Conservation (phyloP, 305 asterid genomes). For the Ilex paraguariensis region DNA sequence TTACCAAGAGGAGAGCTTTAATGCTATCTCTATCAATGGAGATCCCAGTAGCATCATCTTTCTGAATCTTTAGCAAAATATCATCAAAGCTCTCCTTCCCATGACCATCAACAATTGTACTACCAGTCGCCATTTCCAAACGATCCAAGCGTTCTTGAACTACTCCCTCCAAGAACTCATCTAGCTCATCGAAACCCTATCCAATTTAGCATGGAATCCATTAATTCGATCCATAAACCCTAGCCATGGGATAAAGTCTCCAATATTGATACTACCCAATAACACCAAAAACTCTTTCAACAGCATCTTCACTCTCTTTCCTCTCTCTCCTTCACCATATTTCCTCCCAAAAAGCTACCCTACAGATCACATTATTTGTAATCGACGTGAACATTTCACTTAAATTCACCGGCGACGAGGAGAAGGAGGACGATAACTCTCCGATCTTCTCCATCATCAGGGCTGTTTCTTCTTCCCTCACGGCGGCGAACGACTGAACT, state of each 20-base stretch:
- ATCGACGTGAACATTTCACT: constrained; percentile 27
- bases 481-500: constrained; percentile 37
- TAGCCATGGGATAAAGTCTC: constrained; percentile 34
- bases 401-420: constrained; percentile 21
- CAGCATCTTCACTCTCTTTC: constrained; percentile 24
- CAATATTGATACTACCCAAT: constrained; percentile 21
- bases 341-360: constrained; percentile 48
- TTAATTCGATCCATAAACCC: constrained; percentile 12
- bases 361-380: constrained; percentile 30
- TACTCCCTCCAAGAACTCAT: constrained; percentile 16
- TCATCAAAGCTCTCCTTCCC: constrained; percentile 34
- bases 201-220: constrained; percentile 17
- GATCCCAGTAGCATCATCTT: constrained; percentile 22
- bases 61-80: constrained; percentile 38
- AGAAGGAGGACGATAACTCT: neutral
- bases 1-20: constrained; percentile 52
- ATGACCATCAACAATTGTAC: neutral
- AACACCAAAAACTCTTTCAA: constrained; percentile 25
- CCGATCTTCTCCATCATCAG: constrained; percentile 18
- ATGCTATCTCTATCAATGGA: constrained; percentile 34
- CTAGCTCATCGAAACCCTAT: constrained; percentile 9
- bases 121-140: constrained; percentile 1
- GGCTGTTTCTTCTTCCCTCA: constrained; percentile 39
- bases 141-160: constrained; percentile 2
- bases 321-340: constrained; percentile 31